A percentile compares a stretch with the other conserved stretches of the same genome.
Conservation (phyloP, 768 basidiomycete genomes). For the Termitomyces sp. region DNA sequence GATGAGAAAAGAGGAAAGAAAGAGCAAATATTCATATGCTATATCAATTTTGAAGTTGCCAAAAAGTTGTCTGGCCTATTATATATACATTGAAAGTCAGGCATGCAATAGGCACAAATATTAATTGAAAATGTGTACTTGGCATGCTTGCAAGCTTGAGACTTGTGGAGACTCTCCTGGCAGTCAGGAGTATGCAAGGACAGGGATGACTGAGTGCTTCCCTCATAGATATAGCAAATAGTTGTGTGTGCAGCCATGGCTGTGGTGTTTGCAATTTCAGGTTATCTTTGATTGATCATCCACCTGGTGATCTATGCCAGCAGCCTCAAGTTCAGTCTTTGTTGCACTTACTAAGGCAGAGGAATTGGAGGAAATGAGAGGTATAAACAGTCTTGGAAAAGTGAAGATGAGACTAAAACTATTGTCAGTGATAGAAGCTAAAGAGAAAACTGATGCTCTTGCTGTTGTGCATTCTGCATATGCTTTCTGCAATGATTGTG, state of each 20-base stretch:
- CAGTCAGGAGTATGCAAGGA: not conserved
- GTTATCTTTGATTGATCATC: not conserved
- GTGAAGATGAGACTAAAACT: not conserved
- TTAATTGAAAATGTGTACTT: too few relatives aligned
- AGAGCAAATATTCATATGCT: too few relatives aligned
- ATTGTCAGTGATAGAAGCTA: too few relatives aligned
- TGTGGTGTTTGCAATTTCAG: not conserved
- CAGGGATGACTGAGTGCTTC: not conserved
- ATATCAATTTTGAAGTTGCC: too few relatives aligned
- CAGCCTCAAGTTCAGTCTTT: constrained; percentile 6
- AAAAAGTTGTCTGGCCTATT: too few relatives aligned
- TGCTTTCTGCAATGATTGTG: constrained; percentile 95
- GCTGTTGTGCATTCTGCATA: constrained; percentile 90
- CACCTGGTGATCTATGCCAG: constrained; percentile 3
- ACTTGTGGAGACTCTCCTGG: not conserved
- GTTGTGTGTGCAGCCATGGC: not conserved
- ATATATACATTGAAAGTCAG: too few relatives aligned
- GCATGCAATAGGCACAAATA: too few relatives aligned
- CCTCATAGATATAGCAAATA: not conserved
- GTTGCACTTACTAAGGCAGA: not conserved
- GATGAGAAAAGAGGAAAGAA: too few relatives aligned
- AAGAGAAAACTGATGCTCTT: constrained; percentile 89
- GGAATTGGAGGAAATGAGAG: not conserved
- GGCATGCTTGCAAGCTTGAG: too few relatives aligned
- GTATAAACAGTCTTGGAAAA: not conserved